Percentiles rank a stretch among this genome's conserved stretches.
Evolutionary conservation across 192 early-diverging fungal genomes (phyloP).

Genomic region (Coemansia sp.): DNA sequence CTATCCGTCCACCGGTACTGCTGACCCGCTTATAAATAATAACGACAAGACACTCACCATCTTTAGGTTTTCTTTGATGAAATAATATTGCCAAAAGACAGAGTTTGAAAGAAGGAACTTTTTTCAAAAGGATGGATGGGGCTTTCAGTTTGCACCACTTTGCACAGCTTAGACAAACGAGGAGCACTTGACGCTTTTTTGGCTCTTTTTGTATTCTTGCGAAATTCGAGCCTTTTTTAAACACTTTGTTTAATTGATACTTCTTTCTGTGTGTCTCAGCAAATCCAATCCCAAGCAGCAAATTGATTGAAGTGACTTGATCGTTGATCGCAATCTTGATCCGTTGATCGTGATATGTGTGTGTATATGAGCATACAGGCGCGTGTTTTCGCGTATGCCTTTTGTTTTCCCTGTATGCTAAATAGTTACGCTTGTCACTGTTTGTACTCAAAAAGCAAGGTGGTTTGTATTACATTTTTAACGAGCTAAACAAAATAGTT

Average conservation of each 20-base stretch:
- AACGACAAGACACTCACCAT: constrained; percentile 24
- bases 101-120: constrained; percentile 31
- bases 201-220: not conserved
- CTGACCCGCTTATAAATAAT: not conserved
- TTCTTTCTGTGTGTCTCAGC: too few relatives aligned
- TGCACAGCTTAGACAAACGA: not conserved
- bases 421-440: too few relatives aligned
- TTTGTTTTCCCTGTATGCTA: too few relatives aligned
- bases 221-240: not conserved
- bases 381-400: too few relatives aligned
- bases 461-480: not conserved
- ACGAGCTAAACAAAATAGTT: not conserved
- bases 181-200: not conserved
- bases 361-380: too few relatives aligned
- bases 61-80: constrained; percentile 17
- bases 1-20: not conserved
- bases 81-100: constrained; percentile 23
- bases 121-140: not conserved
- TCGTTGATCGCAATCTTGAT: too few relatives aligned
- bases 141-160: not conserved
- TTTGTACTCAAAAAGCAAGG: too few relatives aligned
- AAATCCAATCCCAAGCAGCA: not conserved
- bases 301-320: not conserved
- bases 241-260: too few relatives aligned
- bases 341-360: too few relatives aligned